These are phyloP conservation scores for Dianthus caryophyllus DNA, from an alignment of 148 eudicot genomes.

Conservation along the genomic window DNA sequence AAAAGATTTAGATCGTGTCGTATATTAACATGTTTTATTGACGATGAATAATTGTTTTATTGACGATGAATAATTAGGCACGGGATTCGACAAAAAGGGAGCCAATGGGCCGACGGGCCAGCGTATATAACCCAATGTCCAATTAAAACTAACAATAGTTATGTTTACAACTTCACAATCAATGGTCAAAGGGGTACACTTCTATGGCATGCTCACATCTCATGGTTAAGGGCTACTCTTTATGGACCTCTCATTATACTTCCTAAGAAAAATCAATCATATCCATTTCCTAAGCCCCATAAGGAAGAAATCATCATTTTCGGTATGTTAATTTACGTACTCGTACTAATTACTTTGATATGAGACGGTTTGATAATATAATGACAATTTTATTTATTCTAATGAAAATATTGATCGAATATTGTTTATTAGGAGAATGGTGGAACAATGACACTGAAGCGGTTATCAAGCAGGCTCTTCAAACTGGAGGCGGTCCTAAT, in stretches of 20 bases:
- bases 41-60: background rate
- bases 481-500: conserved; percentile 56
- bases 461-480: conserved; percentile 57
- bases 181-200: conserved; percentile 62
- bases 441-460: conserved; percentile 65
- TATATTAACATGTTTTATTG: background rate
- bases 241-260: conserved; percentile 55
- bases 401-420: background rate
- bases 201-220: conserved; percentile 56
- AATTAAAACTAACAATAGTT: conserved; percentile 45
- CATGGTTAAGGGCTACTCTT: conserved; percentile 59
- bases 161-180: conserved; percentile 64
- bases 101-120: conserved; percentile 68
- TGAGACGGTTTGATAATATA: no score
- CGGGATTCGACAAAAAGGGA: conserved; percentile 48
- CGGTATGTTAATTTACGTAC: conserved; percentile 35
- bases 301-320: conserved; percentile 50
- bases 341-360: background rate
- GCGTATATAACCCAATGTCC: conserved; percentile 86
- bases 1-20: background rate
- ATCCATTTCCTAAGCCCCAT: conserved; percentile 62
- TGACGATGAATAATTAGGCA: conserved; percentile 44
- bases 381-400: no score
- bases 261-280: conserved; percentile 41
- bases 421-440: conserved; percentile 57